Evolutionary conservation across 495 filamentous ascomycete species (phyloP).

Genomic region (Podospora pseudocomata): DNA sequence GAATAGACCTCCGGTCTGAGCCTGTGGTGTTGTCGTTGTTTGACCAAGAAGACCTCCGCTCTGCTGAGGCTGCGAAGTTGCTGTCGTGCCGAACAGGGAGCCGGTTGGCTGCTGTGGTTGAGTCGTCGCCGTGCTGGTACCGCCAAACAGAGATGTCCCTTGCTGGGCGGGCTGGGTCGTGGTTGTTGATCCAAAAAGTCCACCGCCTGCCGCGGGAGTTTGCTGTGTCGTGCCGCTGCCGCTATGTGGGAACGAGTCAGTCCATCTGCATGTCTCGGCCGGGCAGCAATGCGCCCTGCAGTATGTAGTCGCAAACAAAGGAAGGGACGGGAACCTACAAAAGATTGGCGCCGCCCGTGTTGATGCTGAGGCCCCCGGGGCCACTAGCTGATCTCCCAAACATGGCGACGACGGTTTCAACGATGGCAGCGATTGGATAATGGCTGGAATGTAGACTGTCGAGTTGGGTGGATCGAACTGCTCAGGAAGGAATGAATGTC

Average conservation of each 20-base stretch:
- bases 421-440: slow-evolving; percentile 14
- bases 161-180: slow-evolving; percentile 32
- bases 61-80: slow-evolving; percentile 43
- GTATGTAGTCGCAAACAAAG: background rate
- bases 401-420: slow-evolving; percentile 32
- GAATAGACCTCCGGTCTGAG: slow-evolving; percentile 30
- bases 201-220: slow-evolving; percentile 39
- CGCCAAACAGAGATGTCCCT: slow-evolving; percentile 50
- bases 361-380: slow-evolving; percentile 68
- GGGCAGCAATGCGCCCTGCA: background rate
- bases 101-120: slow-evolving; percentile 11
- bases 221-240: slow-evolving; percentile 37
- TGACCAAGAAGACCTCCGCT: slow-evolving; percentile 33
- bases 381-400: slow-evolving; percentile 61
- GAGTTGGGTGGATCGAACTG: background rate
- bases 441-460: slow-evolving; percentile 1
- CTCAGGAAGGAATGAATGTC: too few relatives aligned
- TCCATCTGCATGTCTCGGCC: slow-evolving; percentile 7
- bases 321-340: slow-evolving; percentile 42
- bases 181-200: slow-evolving; percentile 46
- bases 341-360: slow-evolving; percentile 69
- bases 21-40: slow-evolving; percentile 29
- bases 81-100: slow-evolving; percentile 8
- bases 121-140: slow-evolving; percentile 29
- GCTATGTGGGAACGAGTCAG: slow-evolving; percentile 27